These are phyloP conservation scores for Crithidia thermophila DNA, from an alignment of 208 protist genomes.

Conservation along the genomic window DNA sequence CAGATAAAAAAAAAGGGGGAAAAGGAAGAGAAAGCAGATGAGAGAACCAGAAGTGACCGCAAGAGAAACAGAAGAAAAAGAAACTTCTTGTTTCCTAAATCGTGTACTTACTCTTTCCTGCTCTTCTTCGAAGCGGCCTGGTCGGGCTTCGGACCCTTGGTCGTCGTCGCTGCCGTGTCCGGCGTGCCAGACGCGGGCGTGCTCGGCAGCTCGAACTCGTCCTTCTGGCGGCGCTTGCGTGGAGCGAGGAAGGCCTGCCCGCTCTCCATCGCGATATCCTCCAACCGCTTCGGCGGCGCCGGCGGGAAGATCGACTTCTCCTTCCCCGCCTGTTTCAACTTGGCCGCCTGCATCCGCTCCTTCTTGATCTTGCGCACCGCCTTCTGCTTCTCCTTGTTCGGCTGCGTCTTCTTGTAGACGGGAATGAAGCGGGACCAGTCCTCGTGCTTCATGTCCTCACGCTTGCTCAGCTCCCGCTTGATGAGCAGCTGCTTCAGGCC, in stretches of 20 bases:
- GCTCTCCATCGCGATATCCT: conserved; percentile 93
- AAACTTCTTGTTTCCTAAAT: not conserved
- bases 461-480: conserved; percentile 98
- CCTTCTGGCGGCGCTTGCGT: conserved; percentile 45
- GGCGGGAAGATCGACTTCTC: conserved; percentile 89
- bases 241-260: conserved; percentile 86
- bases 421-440: conserved; percentile 99
- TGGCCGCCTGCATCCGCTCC: conserved; percentile 60
- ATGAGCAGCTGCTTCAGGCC: conserved; percentile 99
- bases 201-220: conserved; percentile 69
- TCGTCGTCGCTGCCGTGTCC: not conserved
- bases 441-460: conserved; percentile 96
- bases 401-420: conserved; percentile 93
- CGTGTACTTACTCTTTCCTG: conserved; percentile 9
- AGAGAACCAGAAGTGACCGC: not conserved
- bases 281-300: conserved; percentile 83
- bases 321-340: conserved; percentile 74
- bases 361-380: conserved; percentile 88
- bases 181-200: not conserved
- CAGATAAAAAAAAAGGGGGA: not conserved
- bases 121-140: not conserved
- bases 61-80: not conserved
- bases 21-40: not conserved
- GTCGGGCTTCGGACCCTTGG: conserved; percentile 3
- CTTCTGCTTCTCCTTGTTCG: conserved; percentile 92